A percentile compares a stretch with the other conserved stretches of the same genome.
These are phyloP conservation scores for Sarocladium oryzae DNA, from an alignment of 2,329 filamentous ascomycete species.

Conservation along the genomic window DNA sequence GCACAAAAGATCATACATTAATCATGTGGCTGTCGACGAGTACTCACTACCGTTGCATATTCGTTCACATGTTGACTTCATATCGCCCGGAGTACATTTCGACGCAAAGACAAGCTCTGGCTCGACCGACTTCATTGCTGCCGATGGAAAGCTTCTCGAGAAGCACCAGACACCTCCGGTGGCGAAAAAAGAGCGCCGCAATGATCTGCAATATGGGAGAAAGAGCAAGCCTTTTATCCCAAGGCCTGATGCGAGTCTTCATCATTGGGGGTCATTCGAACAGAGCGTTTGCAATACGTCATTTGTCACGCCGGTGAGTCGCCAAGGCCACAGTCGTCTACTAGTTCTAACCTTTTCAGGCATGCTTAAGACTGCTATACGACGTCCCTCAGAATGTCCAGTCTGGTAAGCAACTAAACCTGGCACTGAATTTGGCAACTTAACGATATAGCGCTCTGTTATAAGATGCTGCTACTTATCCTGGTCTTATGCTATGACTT, in stretches of 20 bases:
- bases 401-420: not conserved
- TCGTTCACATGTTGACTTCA: not conserved
- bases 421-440: no score
- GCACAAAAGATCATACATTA: not conserved
- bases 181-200: not conserved
- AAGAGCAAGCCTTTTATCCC: not conserved
- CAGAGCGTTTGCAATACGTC: not conserved
- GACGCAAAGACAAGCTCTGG: not conserved
- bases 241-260: not conserved
- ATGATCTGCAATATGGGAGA: not conserved
- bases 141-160: not conserved
- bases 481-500: no score
- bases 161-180: not conserved
- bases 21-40: not conserved
- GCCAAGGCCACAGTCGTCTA: not conserved
- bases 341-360: not conserved
- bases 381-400: not conserved
- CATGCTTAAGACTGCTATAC: constrained; percentile 1
- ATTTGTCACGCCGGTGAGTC: not conserved
- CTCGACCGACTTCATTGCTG: not conserved
- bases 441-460: no score
- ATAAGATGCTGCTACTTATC: no score
- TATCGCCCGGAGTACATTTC: constrained; percentile 4
- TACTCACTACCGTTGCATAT: not conserved
- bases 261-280: not conserved